phyloP scores from a whole-genome alignment of 2,329 filamentous ascomycete species.

The Cercospora sp. region DNA sequence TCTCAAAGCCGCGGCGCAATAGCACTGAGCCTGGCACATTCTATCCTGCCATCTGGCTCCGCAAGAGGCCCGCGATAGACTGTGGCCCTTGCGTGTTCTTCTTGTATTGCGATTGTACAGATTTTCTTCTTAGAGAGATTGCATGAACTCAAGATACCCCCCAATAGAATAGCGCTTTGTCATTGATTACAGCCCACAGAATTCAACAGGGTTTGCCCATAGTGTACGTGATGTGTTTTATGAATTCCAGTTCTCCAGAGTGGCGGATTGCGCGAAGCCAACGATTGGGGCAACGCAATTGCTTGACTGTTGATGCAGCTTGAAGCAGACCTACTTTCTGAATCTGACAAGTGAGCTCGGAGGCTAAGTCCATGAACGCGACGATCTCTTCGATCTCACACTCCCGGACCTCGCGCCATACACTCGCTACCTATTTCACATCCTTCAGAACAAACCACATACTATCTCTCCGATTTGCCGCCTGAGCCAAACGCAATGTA shows the following conservation, averaged over 20 bases:
- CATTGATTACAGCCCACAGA: background rate
- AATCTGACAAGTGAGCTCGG: background rate
- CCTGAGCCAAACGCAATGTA: background rate
- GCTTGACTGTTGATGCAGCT: background rate
- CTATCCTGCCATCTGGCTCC: background rate
- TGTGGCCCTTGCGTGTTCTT: background rate
- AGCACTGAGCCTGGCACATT: background rate
- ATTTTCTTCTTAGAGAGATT: background rate
- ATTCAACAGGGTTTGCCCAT: background rate
- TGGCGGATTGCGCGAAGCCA: background rate
- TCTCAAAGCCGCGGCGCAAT: constrained; percentile 26
- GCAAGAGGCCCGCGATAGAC: background rate
- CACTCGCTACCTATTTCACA: background rate
- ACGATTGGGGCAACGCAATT: background rate
- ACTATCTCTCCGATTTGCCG: background rate
- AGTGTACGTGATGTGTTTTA: background rate
- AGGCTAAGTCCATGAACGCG: background rate
- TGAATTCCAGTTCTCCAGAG: background rate
- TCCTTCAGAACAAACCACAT: background rate
- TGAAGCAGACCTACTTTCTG: background rate
- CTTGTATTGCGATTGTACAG: background rate
- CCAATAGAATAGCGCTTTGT: background rate
- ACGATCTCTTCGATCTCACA: background rate
- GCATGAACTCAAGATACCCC: constrained; percentile 4
- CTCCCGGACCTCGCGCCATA: background rate